Evolutionary conservation across 306 rosid genomes (phyloP).

Genomic region (Acacia confusa): DNA sequence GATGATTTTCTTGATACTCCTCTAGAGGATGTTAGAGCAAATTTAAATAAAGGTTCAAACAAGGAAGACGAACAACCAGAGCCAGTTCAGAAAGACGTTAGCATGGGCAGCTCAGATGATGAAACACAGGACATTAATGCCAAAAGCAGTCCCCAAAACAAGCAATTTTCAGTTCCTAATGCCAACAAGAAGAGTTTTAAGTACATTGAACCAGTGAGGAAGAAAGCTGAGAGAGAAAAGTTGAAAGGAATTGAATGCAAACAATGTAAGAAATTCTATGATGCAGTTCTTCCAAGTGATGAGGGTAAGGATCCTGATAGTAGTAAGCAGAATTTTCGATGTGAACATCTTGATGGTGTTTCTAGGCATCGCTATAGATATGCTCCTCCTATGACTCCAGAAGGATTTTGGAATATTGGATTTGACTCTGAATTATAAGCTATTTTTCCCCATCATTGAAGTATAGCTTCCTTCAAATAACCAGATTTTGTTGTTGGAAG

Average conservation of each 20-base stretch:
- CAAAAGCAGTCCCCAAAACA: slow-evolving; percentile 45
- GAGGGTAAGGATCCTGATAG: slow-evolving; percentile 45
- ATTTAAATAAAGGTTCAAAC: slow-evolving; percentile 51
- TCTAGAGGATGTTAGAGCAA: slow-evolving; percentile 66
- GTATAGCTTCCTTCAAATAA: not conserved
- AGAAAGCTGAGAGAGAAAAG: slow-evolving; percentile 86
- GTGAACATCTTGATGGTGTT: slow-evolving; percentile 96
- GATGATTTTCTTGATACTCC: slow-evolving; percentile 98
- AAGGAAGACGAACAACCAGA: slow-evolving; percentile 33
- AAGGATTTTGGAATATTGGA: slow-evolving; percentile 99
- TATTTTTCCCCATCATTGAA: not conserved
- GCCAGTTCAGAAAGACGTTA: slow-evolving; percentile 39
- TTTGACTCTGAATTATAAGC: slow-evolving; percentile 87
- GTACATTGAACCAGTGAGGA: slow-evolving; percentile 86
- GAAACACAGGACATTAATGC: slow-evolving; percentile 79
- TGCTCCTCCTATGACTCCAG: slow-evolving; percentile 93
- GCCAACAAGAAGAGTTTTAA: slow-evolving; percentile 58
- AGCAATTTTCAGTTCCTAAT: slow-evolving; percentile 46
- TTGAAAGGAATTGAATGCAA: slow-evolving; percentile 93
- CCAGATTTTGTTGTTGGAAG: too few species aligned
- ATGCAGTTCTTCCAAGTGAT: slow-evolving; percentile 76
- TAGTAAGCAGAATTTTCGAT: slow-evolving; percentile 53
- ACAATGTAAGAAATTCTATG: slow-evolving; percentile 88
- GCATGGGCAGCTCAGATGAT: slow-evolving; percentile 59
- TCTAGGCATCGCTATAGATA: slow-evolving; percentile 92